Evolutionary conservation across 331 rosid genomes (phyloP).

Genomic region (Malus hybrid): DNA sequence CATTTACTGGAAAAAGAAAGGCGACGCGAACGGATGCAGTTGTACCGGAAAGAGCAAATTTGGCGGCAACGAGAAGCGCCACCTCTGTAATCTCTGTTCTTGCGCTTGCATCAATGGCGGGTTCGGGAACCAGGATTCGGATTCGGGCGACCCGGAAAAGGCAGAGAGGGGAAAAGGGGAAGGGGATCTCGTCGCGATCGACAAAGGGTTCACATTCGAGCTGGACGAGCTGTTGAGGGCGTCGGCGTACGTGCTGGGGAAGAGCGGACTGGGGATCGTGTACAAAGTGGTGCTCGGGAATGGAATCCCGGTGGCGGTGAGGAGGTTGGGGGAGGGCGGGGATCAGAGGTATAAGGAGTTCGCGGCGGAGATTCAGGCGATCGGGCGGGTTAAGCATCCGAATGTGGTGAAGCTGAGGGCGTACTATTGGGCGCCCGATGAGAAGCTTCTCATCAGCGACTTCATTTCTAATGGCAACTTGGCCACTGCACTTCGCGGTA

Average conservation of each 20-base stretch:
- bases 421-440: constrained; percentile 94
- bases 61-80: constrained; percentile 24
- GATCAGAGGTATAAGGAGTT: constrained; percentile 94
- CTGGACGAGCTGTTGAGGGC: constrained; percentile 93
- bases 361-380: constrained; percentile 80
- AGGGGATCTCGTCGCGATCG: constrained; percentile 87
- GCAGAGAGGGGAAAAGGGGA: constrained; percentile 39
- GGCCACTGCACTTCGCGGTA: constrained; percentile 74
- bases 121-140: constrained; percentile 61
- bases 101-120: constrained; percentile 48
- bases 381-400: constrained; percentile 89
- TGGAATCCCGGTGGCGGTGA: constrained; percentile 96
- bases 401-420: constrained; percentile 79
- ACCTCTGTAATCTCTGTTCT: constrained; percentile 25
- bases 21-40: constrained; percentile 61
- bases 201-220: constrained; percentile 81
- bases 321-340: constrained; percentile 94
- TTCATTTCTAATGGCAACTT: constrained; percentile 85
- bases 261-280: constrained; percentile 95
- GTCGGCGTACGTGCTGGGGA: constrained; percentile 93
- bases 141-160: constrained; percentile 49
- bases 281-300: constrained; percentile 91
- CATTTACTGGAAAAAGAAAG: constrained; percentile 81
- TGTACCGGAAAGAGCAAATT: constrained; percentile 25
- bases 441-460: constrained; percentile 92